phyloP scores from a whole-genome alignment of 2,329 filamentous ascomycete species.

The Trichoderma hamatum region DNA sequence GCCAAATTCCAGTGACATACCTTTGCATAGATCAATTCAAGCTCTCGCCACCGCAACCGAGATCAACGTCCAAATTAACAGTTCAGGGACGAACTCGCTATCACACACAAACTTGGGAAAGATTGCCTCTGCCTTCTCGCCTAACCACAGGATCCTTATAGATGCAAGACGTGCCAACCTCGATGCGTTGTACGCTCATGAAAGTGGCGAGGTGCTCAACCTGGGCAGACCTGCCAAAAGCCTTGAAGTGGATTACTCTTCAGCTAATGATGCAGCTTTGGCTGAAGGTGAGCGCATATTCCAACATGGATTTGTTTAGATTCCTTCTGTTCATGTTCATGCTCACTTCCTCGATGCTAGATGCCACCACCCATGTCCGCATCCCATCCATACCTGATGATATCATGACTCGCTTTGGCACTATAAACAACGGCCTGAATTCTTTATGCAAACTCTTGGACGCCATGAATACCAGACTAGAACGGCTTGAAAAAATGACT shows the following conservation, averaged over 20 bases:
- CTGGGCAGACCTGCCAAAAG: neutral
- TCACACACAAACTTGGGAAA: neutral
- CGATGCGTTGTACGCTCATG: neutral
- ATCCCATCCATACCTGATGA: neutral
- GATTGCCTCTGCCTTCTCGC: neutral
- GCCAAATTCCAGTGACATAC: neutral
- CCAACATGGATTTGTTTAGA: neutral
- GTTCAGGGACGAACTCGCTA: neutral
- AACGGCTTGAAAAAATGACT: neutral
- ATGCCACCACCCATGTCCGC: neutral
- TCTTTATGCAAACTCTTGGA: neutral
- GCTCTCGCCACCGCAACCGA: neutral
- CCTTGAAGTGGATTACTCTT: neutral
- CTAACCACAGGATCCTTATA: neutral
- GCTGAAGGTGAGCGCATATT: neutral
- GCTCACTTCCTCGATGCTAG: neutral
- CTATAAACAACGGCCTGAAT: neutral
- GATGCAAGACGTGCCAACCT: neutral
- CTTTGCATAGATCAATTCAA: neutral
- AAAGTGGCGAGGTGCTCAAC: neutral
- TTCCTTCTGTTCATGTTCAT: neutral
- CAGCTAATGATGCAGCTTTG: neutral
- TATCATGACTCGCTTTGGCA: neutral
- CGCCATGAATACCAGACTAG: neutral
- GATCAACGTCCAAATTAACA: neutral